Conservation (phyloP, 202 grass and related monocot species). For the Cymbopogon flexuosus region DNA sequence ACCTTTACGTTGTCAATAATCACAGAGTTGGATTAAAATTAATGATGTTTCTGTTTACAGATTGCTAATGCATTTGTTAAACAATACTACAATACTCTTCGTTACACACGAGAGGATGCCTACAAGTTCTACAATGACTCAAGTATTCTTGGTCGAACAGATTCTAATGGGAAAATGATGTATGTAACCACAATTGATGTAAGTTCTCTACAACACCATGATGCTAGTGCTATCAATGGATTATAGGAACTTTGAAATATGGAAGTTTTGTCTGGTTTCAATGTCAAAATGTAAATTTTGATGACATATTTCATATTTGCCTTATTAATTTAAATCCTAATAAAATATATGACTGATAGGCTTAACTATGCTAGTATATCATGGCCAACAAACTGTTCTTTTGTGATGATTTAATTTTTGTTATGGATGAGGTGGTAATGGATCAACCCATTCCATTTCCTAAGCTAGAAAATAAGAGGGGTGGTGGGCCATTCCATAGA, state of each 20-base stretch:
- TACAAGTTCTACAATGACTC: conserved; percentile 77
- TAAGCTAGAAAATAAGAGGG: not conserved
- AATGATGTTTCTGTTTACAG: conserved; percentile 35
- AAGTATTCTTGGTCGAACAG: conserved; percentile 61
- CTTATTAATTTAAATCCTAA: not conserved
- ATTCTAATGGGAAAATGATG: conserved; percentile 62
- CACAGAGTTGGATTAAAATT: not conserved
- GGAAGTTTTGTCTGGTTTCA: not conserved
- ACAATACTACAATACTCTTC: conserved; percentile 68
- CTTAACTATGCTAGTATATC: not conserved
- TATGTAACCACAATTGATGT: conserved; percentile 58
- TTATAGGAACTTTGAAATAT: not conserved
- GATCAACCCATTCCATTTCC: not conserved
- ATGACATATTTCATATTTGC: not conserved
- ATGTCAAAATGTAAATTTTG: not conserved
- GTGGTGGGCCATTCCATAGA: not conserved
- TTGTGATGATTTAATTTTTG: not conserved
- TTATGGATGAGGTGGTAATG: not conserved
- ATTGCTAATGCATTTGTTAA: conserved; percentile 72
- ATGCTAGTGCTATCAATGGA: not conserved
- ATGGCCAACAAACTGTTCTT: not conserved
- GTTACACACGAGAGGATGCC: conserved; percentile 35
- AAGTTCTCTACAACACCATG: conserved; percentile 25
- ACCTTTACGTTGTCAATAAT: not conserved
- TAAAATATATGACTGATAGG: not conserved